Conservation (phyloP, 345 rosid species). For the Noccaea bulbosa region DNA sequence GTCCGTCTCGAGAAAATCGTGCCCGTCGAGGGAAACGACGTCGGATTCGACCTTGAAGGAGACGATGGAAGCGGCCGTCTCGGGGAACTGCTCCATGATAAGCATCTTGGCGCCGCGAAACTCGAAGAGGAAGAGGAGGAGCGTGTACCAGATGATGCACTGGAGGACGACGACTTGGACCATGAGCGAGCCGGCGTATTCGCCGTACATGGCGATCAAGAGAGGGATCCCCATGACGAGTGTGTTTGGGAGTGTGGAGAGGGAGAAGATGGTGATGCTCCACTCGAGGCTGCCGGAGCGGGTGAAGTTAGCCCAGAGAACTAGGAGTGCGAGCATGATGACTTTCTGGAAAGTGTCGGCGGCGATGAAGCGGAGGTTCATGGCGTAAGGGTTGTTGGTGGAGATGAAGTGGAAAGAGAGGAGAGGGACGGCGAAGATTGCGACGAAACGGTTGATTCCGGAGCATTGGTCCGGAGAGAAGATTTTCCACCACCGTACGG, state of each 20-base stretch:
- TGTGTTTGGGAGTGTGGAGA: constrained; percentile 91
- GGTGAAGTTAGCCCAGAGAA: constrained; percentile 66
- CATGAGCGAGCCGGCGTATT: constrained; percentile 80
- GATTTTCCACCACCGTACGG: constrained; percentile 98
- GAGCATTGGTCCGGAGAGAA: constrained; percentile 97
- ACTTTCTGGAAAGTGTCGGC: constrained; percentile 92
- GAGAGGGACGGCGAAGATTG: constrained; percentile 92
- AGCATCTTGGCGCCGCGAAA: constrained; percentile 93
- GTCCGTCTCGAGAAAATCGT: constrained; percentile 79
- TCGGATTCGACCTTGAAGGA: constrained; percentile 94
- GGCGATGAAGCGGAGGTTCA: constrained; percentile 91
- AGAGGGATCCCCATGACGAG: constrained; percentile 97
- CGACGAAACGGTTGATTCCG: constrained; percentile 95
- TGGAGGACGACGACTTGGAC: constrained; percentile 94
- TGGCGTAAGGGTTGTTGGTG: constrained; percentile 74
- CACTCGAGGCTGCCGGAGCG: constrained; percentile 81
- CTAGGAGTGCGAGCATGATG: constrained; percentile 62
- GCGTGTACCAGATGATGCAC: constrained; percentile 97
- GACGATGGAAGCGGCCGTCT: constrained; percentile 87
- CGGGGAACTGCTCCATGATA: constrained; percentile 96
- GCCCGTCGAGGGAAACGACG: constrained; percentile 82
- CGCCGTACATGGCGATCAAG: constrained; percentile 91
- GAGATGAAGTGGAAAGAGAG: constrained; percentile 97
- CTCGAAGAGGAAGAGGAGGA: constrained; percentile 86
- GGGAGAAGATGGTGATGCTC: constrained; percentile 91